Base-by-base conservation (phyloP, 2,329 filamentous ascomycete genomes). In the Colletotrichum shisoi region DNA sequence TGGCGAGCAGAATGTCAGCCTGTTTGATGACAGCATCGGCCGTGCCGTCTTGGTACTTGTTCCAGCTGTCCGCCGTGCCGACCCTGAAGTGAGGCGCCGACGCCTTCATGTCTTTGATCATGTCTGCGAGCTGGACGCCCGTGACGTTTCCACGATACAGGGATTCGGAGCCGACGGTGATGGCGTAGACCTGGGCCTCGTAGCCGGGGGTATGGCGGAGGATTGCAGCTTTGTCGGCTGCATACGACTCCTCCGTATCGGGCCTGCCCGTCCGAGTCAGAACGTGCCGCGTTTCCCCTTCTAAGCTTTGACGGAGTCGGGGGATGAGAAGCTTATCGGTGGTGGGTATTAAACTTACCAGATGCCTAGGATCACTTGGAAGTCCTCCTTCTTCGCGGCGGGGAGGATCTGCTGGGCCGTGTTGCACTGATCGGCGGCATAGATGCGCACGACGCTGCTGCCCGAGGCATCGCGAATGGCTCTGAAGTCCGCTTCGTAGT, bases 51-150 rank as follows among this genome's bases (percentile, higher is more conserved):
- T 85, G 82, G 73, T 83, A 89, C 78, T 89, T 90, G 80, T 91
- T 91, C 89, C 89, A 92, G 74, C 83, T 87, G 78, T 92, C 89
- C 8, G 89, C 89, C 12, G 87, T 91, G 57, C 89, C 89, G 51
- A 91, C 81, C 71, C 83, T 85, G 72, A 87, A 80, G 31, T 75
- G 76, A 71, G 84, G 81, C 74, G 89, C 75, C 39, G 84, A 79
- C 46, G 79, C 75, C 79, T 87, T 85, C 70, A 90, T 84, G 57
- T 86, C 82, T 67, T 84, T 79, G 76, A 92, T 90, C 77, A 88
- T 88, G 63, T 77, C 78, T 58, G 87, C 77, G 56, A 92, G 84
- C 72, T 87, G 75, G 8, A 81, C 74, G 54, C 85, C 88, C 11
- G 85, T 89, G 76, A 91, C 86, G 75, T 88, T 89, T 62, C 86